Base-by-base conservation (phyloP, 768 basidiomycete genomes). In the Crassisporium funariophilum region DNA sequence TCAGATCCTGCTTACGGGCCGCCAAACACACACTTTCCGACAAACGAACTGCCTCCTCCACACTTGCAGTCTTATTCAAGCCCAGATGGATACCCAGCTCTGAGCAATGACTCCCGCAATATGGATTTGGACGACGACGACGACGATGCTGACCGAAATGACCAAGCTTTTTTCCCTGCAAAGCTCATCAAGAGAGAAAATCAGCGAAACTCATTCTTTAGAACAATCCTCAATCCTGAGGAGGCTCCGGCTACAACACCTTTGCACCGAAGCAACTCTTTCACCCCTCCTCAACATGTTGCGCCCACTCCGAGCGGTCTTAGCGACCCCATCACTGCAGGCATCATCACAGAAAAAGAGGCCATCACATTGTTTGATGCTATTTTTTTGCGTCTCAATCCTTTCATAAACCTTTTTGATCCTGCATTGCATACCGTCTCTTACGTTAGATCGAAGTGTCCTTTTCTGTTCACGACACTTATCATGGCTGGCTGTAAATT, bases 381-480 rank as follows among this genome's bases (percentile, higher is more conserved):
- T 50, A 77, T 93, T 61, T 91, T 88, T 69, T 61, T 88, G 44
- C 87, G 90, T 49, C 77, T 94, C 42, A 94, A 94, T 63, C 89
- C 91, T 10, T 91, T 93, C 65, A 83, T 93, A 68, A 89, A 88
- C 61, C 74, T 94, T 23, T 91, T 95, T 61, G 92, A 94, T 69
- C 88, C 91, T 27, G 72, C 79, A n/a, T 70, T 95, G 25, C 93
- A 95, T 64, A 84, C 92, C 0, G 76, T 85, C 40, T 59, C 73
- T 25, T 94, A 92, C 63, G 83, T 94, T 57, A 89, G 93, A 57
- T 72, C 76, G 16, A 84, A 80, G 52, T 93, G 84, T 44, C 84
- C 88, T 1, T 83, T 95, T 63, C 76, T 95, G 46, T 93, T 93
- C 69, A 88, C 91, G 15, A 82, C 86, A 19, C 77, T 95, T 46